These are phyloP conservation scores for Talaromyces piceae DNA, from an alignment of 2,329 filamentous ascomycete species.

Conservation along the genomic window DNA sequence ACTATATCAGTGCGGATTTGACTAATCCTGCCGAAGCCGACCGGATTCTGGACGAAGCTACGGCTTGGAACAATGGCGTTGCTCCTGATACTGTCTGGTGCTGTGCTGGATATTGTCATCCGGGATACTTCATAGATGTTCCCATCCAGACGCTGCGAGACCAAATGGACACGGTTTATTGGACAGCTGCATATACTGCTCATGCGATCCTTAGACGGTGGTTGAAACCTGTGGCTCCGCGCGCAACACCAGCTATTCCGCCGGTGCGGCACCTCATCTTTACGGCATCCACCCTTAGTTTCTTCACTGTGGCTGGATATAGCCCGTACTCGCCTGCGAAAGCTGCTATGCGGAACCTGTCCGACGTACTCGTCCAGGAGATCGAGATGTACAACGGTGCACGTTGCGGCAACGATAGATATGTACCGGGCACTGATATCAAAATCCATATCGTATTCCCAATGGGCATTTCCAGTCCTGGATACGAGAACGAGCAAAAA, in stretches of 20 bases:
- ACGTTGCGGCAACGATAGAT: constrained; percentile 32
- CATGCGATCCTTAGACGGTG: constrained; percentile 71
- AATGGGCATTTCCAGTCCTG: constrained; percentile 71
- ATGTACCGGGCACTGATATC: constrained; percentile 55
- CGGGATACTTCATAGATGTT: constrained; percentile 70
- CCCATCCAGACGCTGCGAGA: constrained; percentile 57
- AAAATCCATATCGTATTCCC: constrained; percentile 77
- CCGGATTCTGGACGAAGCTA: constrained; percentile 63
- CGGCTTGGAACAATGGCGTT: constrained; percentile 66
- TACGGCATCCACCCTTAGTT: constrained; percentile 68
- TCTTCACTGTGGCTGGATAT: constrained; percentile 76
- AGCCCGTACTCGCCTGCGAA: constrained; percentile 77
- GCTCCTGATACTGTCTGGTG: constrained; percentile 87
- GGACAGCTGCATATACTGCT: constrained; percentile 75
- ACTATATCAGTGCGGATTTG: constrained; percentile 77
- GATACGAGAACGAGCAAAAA: constrained; percentile 65
- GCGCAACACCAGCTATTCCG: constrained; percentile 15
- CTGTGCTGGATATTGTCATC: constrained; percentile 67
- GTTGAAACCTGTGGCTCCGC: constrained; percentile 44
- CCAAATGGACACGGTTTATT: constrained; percentile 93
- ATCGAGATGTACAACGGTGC: constrained; percentile 73
- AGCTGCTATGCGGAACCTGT: constrained; percentile 72
- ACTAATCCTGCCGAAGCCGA: constrained; percentile 61
- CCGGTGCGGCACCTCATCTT: constrained; percentile 69
- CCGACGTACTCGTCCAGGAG: constrained; percentile 78